Conservation (phyloP, 768 basidiomycete genomes). For the Hysterangium stoloniferum region DNA sequence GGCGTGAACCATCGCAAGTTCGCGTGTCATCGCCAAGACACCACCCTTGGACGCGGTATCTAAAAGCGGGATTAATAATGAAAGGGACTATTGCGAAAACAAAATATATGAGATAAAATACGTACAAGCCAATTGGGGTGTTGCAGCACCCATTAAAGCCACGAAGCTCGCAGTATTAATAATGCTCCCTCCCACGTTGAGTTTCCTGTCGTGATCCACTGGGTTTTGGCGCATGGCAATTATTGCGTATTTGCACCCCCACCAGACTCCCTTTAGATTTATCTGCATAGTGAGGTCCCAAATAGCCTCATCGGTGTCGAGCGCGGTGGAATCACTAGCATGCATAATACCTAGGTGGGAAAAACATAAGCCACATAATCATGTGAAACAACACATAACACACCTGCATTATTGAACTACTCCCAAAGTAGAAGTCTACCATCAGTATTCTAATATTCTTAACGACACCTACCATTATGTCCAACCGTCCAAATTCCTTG, state of each 20-base stretch:
- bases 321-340: slow-evolving; percentile 85
- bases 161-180: slow-evolving; percentile 99
- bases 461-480: slow-evolving; percentile 68
- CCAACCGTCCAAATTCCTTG: slow-evolving; percentile 83
- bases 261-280: slow-evolving; percentile 99
- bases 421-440: background rate
- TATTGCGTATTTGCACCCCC: slow-evolving; percentile 97
- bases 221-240: slow-evolving; percentile 93
- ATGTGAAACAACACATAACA: slow-evolving; percentile 12
- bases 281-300: slow-evolving; percentile 93
- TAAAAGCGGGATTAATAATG: too few relatives aligned
- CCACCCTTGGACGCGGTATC: slow-evolving; percentile 53
- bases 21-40: slow-evolving; percentile 97
- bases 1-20: slow-evolving; percentile 96
- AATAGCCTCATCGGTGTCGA: slow-evolving; percentile 94
- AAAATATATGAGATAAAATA: slow-evolving; percentile 18
- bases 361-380: slow-evolving; percentile 7
- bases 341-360: slow-evolving; percentile 86
- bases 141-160: slow-evolving; percentile 90
- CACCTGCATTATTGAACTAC: slow-evolving; percentile 91
- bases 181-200: slow-evolving; percentile 75
- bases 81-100: background rate
- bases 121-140: slow-evolving; percentile 95
- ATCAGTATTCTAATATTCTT: background rate
- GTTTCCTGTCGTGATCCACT: slow-evolving; percentile 69